Percentiles rank a stretch among this genome's conserved stretches.
Evolutionary conservation across 352 stramenopile species (phyloP).

Genomic region (Globisporangium irregulare): DNA sequence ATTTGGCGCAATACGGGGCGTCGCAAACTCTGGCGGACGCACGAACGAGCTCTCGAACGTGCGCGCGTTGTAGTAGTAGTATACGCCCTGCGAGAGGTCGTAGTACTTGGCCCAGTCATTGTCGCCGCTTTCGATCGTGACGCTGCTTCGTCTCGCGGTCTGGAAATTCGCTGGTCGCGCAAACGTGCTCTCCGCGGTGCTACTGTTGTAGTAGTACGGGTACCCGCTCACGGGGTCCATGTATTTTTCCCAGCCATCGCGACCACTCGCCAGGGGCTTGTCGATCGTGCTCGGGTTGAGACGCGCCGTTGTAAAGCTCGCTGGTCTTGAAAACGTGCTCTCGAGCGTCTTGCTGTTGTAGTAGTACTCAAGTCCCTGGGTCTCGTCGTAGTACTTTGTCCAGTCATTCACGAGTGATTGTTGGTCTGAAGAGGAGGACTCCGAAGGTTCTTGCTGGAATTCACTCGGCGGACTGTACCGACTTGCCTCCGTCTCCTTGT

Average conservation of each 20-base stretch:
- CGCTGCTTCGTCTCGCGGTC: slow-evolving; percentile 17
- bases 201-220: slow-evolving; percentile 81
- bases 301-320: slow-evolving; percentile 29
- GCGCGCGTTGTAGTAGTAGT: slow-evolving; percentile 68
- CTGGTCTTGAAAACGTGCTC: slow-evolving; percentile 28
- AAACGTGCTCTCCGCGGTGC: slow-evolving; percentile 72
- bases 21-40: slow-evolving; percentile 39
- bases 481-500: slow-evolving; percentile 55
- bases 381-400: slow-evolving; percentile 72
- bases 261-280: slow-evolving; percentile 14
- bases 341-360: slow-evolving; percentile 37
- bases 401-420: slow-evolving; percentile 24
- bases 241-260: slow-evolving; percentile 46
- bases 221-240: slow-evolving; percentile 41
- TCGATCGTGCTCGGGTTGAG: neutral
- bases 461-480: slow-evolving; percentile 41
- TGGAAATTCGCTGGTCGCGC: slow-evolving; percentile 20
- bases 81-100: slow-evolving; percentile 41
- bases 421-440: neutral
- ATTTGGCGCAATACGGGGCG: slow-evolving; percentile 29
- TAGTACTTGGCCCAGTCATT: slow-evolving; percentile 54
- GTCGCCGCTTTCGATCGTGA: slow-evolving; percentile 6
- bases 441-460: slow-evolving; percentile 12
- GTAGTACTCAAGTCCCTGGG: slow-evolving; percentile 60
- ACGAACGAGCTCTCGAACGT: slow-evolving; percentile 43